Evolutionary conservation across 2,329 filamentous ascomycete species (phyloP), one percentile per base, ranked within the genome.

Genomic region (Xylaria polymorpha): DNA sequence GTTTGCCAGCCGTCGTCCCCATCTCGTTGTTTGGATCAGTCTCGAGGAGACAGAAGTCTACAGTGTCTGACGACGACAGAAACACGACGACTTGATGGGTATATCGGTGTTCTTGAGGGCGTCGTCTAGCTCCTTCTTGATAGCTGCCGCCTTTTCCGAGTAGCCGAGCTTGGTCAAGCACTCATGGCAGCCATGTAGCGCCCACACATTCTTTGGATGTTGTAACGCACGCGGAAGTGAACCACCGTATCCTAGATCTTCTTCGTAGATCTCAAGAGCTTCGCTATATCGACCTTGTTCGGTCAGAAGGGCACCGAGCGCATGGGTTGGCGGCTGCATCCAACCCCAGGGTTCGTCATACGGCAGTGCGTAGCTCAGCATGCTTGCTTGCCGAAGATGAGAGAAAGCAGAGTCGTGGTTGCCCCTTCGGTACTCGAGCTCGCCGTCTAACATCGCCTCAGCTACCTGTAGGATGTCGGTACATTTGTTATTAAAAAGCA

Each of bases 291-390:
- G 81, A 0, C 86, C 88, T 74, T 91, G 90, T 75, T 94, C 91
- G 14, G 92, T 82, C 37, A 92, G 77, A 3, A 94, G 81, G 0
- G 91, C 91, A 1, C 89, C 91, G 60, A 90, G 90, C 0, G 91
- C 91, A 77, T 94, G 91, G 3, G 91, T 83, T 0, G 88, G 87
- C 0, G 91, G 91, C 75, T 92, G 90, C 91, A 94, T 93, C 91
- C 91, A 94, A 0, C 90, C 90, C 91, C 91, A 93, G 0, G 92
- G 92, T 76, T 94, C 92, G 58, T 91, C 89, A 69, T 92, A 94
- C 0, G 88, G 88, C 35, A 94, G 83, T 0, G 77, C 79, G 73
- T 92, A 90, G 70, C 92, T 90, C 2, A 87, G 83, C 0, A 80
- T 75, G 25, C 92, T 87, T 0, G 90, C 85, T 12, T 81, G 81